These are phyloP conservation scores for Puccinia brachypodii DNA, from an alignment of 1,284 basidiomycete species.

Conservation along the genomic window DNA sequence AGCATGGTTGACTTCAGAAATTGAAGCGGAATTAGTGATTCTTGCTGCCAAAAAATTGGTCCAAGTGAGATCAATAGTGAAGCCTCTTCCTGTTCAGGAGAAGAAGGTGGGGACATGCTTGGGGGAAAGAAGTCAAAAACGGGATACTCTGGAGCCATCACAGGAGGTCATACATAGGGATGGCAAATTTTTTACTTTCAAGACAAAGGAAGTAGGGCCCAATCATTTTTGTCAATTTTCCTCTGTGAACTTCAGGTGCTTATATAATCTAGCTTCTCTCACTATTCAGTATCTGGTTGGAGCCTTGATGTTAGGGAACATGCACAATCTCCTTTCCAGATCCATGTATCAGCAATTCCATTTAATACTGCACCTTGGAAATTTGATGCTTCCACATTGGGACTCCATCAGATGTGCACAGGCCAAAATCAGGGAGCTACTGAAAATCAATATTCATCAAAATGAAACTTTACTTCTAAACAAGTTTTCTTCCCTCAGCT, in stretches of 20 bases:
- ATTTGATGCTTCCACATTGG: neutral
- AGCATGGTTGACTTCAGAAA: neutral
- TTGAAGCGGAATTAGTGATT: neutral
- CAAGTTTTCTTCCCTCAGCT: neutral
- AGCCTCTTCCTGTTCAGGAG: neutral
- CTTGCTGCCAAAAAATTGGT: neutral
- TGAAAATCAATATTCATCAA: neutral
- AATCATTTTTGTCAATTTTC: too few relatives aligned
- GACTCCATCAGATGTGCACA: neutral
- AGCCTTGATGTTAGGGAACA: neutral
- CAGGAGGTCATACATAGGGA: too few relatives aligned
- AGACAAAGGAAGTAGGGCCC: too few relatives aligned
- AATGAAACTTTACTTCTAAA: neutral
- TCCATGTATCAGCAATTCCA: neutral
- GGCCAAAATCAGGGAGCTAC: neutral
- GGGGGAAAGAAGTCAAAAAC: too few relatives aligned
- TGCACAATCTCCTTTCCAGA: neutral
- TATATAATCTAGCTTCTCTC: too few relatives aligned
- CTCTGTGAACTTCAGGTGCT: too few relatives aligned
- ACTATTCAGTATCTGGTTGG: neutral
- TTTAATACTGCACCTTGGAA: neutral
- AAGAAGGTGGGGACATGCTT: neutral
- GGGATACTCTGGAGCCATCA: too few relatives aligned
- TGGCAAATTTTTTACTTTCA: too few relatives aligned
- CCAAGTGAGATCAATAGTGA: neutral